Conservation (phyloP, 371 early-diverging fungal genomes). For the Mortierella polycephala region DNA sequence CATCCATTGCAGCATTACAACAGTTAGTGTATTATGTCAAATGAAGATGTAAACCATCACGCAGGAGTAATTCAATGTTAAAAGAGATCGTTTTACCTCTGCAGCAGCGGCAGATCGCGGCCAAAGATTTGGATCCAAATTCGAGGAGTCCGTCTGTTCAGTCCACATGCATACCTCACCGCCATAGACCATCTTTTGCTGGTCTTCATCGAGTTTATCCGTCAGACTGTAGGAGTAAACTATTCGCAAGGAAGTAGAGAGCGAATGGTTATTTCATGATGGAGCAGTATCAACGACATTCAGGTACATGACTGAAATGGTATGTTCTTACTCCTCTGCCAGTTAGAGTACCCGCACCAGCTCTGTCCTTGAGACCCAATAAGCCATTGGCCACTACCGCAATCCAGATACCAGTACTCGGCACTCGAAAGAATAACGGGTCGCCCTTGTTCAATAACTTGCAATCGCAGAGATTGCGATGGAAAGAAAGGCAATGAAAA, state of each 20-base stretch:
- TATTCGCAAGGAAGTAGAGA: slow-evolving; percentile 68
- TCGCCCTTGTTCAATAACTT: slow-evolving; percentile 62
- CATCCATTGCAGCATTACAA: too few relatives aligned
- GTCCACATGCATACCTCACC: slow-evolving; percentile 79
- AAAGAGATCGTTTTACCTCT: slow-evolving; percentile 55
- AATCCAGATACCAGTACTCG: slow-evolving; percentile 78
- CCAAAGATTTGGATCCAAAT: slow-evolving; percentile 76
- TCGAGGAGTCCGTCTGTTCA: slow-evolving; percentile 74
- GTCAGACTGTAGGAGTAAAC: slow-evolving; percentile 47
- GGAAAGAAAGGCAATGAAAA: not conserved
- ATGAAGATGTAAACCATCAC: not conserved
- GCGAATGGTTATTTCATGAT: slow-evolving; percentile 29
- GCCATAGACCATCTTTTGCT: slow-evolving; percentile 59
- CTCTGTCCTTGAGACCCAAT: slow-evolving; percentile 28
- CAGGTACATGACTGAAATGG: not conserved
- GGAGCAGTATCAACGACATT: not conserved
- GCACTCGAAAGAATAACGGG: slow-evolving; percentile 66
- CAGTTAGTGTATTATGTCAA: too few relatives aligned
- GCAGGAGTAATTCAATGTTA: not conserved
- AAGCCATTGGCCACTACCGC: slow-evolving; percentile 65
- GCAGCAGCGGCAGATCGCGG: slow-evolving; percentile 80
- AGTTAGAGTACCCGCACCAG: slow-evolving; percentile 36
- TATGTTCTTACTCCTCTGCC: slow-evolving; percentile 36
- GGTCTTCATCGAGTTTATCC: slow-evolving; percentile 23
- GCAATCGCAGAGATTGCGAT: not conserved